A percentile compares a stretch with the other conserved stretches of the same genome.
These are phyloP conservation scores for Helicocarpus griseus DNA, from an alignment of 2,329 filamentous ascomycete genomes.

Conservation along the genomic window DNA sequence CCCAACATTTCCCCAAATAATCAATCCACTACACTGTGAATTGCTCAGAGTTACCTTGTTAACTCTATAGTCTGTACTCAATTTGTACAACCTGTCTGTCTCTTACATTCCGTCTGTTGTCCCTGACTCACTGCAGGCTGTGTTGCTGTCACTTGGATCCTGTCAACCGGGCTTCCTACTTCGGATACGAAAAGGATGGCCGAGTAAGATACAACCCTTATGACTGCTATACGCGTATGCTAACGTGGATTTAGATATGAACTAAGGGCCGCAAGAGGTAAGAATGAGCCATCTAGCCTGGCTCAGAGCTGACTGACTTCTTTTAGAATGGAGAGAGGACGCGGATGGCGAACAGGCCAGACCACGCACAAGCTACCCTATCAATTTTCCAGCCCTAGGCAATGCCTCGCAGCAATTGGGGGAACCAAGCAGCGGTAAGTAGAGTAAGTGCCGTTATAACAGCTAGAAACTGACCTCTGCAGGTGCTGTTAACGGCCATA, in stretches of 20 bases:
- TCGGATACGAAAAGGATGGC: constrained; percentile 2
- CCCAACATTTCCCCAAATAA: too few relatives aligned
- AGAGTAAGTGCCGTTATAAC: too few relatives aligned
- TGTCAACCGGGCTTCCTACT: background rate
- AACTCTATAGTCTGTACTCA: too few relatives aligned
- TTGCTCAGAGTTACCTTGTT: background rate
- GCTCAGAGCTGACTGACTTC: background rate
- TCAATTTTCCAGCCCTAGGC: background rate
- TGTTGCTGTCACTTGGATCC: background rate
- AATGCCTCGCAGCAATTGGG: background rate
- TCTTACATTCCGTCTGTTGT: background rate
- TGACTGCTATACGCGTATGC: background rate
- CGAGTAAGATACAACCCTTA: constrained; percentile 5
- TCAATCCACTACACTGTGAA: background rate
- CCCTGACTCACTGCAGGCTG: background rate
- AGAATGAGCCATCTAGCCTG: background rate
- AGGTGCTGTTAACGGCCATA: background rate
- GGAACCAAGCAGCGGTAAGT: background rate
- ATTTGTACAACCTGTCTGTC: too few relatives aligned
- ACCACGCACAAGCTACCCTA: background rate
- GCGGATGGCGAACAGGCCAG: background rate
- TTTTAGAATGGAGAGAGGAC: constrained; percentile 3
- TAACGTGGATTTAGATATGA: constrained; percentile 8
- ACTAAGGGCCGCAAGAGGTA: constrained; percentile 7
- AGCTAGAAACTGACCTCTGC: background rate